Conservation (phyloP, 805 yeast genomes). For the Scheffersomyces amazonensis region DNA sequence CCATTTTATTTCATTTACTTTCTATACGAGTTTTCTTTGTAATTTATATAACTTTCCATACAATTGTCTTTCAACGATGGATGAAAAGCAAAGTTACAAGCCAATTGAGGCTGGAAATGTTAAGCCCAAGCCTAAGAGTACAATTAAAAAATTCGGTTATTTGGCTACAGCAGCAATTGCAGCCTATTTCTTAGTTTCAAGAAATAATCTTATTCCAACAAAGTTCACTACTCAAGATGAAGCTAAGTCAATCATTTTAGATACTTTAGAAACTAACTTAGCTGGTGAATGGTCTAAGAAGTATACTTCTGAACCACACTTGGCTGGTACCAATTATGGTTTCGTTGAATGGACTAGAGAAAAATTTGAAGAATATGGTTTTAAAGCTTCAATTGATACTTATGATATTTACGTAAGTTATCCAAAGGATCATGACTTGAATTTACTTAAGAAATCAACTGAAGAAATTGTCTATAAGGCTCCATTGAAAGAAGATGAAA, state of each 20-base stretch:
- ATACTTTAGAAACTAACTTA: constrained; percentile 30
- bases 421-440: constrained; percentile 46
- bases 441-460: constrained; percentile 23
- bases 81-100: not conserved
- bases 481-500: constrained; percentile 47
- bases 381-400: constrained; percentile 47
- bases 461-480: constrained; percentile 43
- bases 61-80: not conserved
- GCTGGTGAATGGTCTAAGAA: constrained; percentile 43
- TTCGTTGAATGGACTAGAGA: constrained; percentile 49
- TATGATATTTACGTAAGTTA: constrained; percentile 56
- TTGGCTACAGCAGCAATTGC: not conserved
- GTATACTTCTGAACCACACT: constrained; percentile 41
- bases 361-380: constrained; percentile 50
- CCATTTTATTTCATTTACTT: not conserved
- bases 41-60: not conserved
- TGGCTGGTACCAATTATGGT: constrained; percentile 44
- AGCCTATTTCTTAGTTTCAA: not conserved
- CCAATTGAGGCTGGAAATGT: not conserved
- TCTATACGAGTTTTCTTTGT: not conserved
- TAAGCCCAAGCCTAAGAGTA: not conserved
- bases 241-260: constrained; percentile 12
- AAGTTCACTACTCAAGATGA: not conserved
- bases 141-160: not conserved
- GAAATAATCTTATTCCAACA: not conserved